These are phyloP conservation scores for Craspedostauros australis DNA, from an alignment of 108 stramenopile species.

Conservation along the genomic window DNA sequence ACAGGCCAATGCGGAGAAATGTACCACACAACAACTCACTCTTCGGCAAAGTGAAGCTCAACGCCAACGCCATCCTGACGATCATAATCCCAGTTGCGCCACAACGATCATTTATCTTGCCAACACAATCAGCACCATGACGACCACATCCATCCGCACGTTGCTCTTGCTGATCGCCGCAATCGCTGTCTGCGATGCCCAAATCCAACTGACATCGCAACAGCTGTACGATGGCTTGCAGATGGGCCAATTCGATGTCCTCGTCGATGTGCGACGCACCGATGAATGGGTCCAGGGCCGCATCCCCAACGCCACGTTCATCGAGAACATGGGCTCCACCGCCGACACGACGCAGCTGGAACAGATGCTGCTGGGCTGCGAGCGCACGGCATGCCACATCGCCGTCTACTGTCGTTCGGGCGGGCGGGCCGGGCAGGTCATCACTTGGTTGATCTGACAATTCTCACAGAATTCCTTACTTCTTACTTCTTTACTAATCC, in stretches of 20 bases:
- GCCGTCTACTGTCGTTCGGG: constrained; percentile 20
- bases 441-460: constrained; percentile 9
- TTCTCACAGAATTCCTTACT: too few species aligned
- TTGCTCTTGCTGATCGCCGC: too few species aligned
- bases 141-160: too few species aligned
- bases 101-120: too few species aligned
- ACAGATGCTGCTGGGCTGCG: constrained; percentile 1
- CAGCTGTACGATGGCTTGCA: constrained; percentile 11
- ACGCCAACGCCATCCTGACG: too few species aligned
- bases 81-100: too few species aligned
- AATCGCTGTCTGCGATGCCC: too few species aligned
- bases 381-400: constrained; percentile 1
- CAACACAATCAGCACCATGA: too few species aligned
- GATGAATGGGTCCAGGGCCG: constrained; percentile 24
- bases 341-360: background rate
- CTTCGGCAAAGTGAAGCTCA: too few species aligned
- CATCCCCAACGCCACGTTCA: constrained; percentile 20
- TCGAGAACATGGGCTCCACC: constrained; percentile 3
- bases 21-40: too few species aligned
- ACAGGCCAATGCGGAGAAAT: too few species aligned
- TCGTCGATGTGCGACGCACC: constrained; percentile 24
- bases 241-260: constrained; percentile 9
- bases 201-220: constrained; percentile 1
- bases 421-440: constrained; percentile 9
- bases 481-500: too few species aligned